Evolutionary conservation across 139 green algal genomes (phyloP).

Genomic region (Parachlorella kessleri): DNA sequence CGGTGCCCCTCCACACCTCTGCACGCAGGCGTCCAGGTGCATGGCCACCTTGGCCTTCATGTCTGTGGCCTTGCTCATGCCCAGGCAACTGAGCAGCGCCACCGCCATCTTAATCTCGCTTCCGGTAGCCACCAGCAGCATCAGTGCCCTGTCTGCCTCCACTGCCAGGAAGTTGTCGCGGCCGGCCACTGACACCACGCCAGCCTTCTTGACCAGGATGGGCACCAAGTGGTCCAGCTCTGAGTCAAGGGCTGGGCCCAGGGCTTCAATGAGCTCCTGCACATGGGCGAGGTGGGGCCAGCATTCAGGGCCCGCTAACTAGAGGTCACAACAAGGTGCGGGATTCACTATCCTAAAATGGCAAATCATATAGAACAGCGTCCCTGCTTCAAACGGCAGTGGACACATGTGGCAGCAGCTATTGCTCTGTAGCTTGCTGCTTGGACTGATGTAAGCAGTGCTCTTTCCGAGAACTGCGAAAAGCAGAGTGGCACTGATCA

Average conservation of each 20-base stretch:
- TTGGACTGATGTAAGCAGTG: too few species aligned
- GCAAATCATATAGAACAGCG: too few species aligned
- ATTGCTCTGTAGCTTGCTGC: too few species aligned
- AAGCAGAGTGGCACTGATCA: too few species aligned
- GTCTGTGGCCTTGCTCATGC: slow-evolving; percentile 54
- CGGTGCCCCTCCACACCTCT: too few species aligned
- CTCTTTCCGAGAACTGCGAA: too few species aligned
- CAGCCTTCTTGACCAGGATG: slow-evolving; percentile 78
- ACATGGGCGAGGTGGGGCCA: too few species aligned
- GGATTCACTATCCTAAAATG: too few species aligned
- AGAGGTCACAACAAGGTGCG: too few species aligned
- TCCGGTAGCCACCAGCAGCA: slow-evolving; percentile 45
- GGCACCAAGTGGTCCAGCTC: slow-evolving; percentile 83
- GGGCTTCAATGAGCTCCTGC: slow-evolving; percentile 61
- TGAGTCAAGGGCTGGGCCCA: slow-evolving; percentile 59
- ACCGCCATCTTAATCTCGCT: slow-evolving; percentile 40
- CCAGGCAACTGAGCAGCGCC: slow-evolving; percentile 49
- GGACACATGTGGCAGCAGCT: too few species aligned
- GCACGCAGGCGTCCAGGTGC: slow-evolving; percentile 62
- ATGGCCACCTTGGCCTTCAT: slow-evolving; percentile 57
- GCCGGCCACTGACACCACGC: slow-evolving; percentile 71
- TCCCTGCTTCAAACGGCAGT: too few species aligned
- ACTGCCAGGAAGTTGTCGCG: slow-evolving; percentile 82
- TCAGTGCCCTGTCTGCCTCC: slow-evolving; percentile 72
- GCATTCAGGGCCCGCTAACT: too few species aligned